These are phyloP conservation scores for Roridomyces roridus DNA, from an alignment of 768 basidiomycete species.

Conservation along the genomic window DNA sequence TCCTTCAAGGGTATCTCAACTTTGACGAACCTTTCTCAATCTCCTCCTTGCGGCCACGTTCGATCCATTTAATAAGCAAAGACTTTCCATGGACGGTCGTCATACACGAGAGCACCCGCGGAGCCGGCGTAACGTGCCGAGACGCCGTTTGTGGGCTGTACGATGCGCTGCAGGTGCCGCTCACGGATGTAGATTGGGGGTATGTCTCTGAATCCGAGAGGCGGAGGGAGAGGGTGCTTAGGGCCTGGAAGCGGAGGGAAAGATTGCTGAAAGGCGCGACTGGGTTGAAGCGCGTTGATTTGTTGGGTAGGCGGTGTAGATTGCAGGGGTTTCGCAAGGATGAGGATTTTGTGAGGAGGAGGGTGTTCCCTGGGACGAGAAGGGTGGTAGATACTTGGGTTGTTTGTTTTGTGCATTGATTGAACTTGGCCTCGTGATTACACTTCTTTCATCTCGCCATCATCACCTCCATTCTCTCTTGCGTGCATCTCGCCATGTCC, in stretches of 20 bases:
- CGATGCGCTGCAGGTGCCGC: constrained; percentile 8
- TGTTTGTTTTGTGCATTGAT: constrained; percentile 5
- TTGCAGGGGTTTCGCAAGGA: constrained; percentile 15
- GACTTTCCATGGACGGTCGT: constrained; percentile 17
- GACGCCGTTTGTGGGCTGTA: constrained; percentile 6
- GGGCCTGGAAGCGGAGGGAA: constrained; percentile 8
- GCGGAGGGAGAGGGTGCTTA: not conserved
- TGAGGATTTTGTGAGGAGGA: not conserved
- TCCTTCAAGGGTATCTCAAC: not conserved
- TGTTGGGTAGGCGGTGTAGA: constrained; percentile 13
- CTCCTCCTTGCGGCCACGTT: not conserved
- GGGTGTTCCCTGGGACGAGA: constrained; percentile 1
- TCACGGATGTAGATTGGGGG: constrained; percentile 15
- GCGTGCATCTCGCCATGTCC: no score
- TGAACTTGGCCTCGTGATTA: no score
- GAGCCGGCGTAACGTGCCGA: constrained; percentile 9
- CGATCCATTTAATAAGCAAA: constrained; percentile 14
- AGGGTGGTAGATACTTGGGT: constrained; percentile 5
- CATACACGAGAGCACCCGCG: not conserved
- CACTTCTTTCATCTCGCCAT: no score
- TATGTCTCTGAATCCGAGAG: constrained; percentile 12
- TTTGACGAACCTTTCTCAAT: constrained; percentile 3
- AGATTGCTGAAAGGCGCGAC: not conserved
- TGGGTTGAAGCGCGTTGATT: constrained; percentile 13
- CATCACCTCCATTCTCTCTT: no score